A percentile compares a stretch with the other conserved stretches of the same genome.
Conservation (phyloP, 352 stramenopile genomes). For the Pythium insidiosum region DNA sequence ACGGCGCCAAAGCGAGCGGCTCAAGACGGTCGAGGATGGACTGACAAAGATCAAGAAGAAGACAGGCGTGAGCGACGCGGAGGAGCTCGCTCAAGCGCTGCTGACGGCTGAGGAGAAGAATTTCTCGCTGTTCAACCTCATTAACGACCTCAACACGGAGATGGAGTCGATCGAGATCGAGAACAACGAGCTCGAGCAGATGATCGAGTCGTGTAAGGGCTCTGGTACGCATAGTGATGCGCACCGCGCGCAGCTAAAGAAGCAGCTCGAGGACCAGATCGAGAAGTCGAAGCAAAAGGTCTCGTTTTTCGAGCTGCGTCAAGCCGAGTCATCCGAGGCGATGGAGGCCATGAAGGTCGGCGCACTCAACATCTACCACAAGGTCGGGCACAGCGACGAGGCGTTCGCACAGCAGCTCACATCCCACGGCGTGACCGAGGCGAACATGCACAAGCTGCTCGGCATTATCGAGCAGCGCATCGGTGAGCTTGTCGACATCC, state of each 20-base stretch:
- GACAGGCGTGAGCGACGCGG: conserved; percentile 75
- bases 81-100: conserved; percentile 80
- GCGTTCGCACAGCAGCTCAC: conserved; percentile 59
- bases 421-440: conserved; percentile 67
- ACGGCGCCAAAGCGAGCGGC: conserved; percentile 55
- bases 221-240: conserved; percentile 53
- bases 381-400: conserved; percentile 68
- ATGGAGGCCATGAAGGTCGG: conserved; percentile 70
- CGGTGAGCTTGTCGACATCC: conserved; percentile 78
- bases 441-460: conserved; percentile 74
- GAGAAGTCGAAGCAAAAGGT: conserved; percentile 80
- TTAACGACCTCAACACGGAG: conserved; percentile 91
- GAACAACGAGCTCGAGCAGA: conserved; percentile 60
- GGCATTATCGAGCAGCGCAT: conserved; percentile 82
- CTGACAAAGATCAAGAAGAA: conserved; percentile 86
- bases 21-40: conserved; percentile 70
- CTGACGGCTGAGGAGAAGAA: conserved; percentile 90
- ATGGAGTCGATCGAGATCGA: conserved; percentile 86
- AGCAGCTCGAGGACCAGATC: conserved; percentile 76
- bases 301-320: conserved; percentile 45
- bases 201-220: conserved; percentile 52
- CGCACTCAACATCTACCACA: conserved; percentile 75
- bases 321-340: conserved; percentile 50
- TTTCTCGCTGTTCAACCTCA: conserved; percentile 93
- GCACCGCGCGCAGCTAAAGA: conserved; percentile 45